Evolutionary conservation across 106 monocot genomes (phyloP).

Genomic region (Dactylorhiza incarnata): DNA sequence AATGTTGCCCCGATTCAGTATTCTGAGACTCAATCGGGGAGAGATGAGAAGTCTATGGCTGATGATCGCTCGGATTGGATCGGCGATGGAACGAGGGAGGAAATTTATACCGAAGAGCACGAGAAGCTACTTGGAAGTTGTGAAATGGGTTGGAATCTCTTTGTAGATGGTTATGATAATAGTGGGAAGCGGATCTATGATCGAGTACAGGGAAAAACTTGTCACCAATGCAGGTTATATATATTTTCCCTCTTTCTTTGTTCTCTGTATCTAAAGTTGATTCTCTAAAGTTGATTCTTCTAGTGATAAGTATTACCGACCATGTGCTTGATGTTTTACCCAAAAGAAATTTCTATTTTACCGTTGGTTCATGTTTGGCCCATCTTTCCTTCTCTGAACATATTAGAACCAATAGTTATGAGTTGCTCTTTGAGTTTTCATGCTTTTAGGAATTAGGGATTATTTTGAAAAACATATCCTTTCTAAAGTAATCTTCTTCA

Average conservation of each 20-base stretch:
- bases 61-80: conserved; percentile 8
- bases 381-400: neutral
- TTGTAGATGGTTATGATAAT: conserved; percentile 67
- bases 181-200: conserved; percentile 73
- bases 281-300: conserved; percentile 5
- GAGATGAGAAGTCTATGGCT: neutral
- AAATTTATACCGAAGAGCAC: conserved; percentile 83
- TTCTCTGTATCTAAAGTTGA: neutral
- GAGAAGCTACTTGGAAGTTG: conserved; percentile 58
- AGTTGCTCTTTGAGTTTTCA: neutral
- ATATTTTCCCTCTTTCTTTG: neutral
- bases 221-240: conserved; percentile 85
- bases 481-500: neutral
- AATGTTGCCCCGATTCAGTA: conserved; percentile 48
- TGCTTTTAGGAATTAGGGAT: neutral
- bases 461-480: neutral
- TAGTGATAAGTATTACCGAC: neutral
- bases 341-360: neutral
- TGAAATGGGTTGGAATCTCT: conserved; percentile 61
- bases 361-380: neutral
- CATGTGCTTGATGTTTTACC: no score
- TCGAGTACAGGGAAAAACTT: conserved; percentile 59
- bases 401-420: neutral
- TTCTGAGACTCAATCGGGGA: conserved; percentile 16
- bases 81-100: conserved; percentile 39